phyloP scores from a whole-genome alignment of 495 filamentous ascomycete genomes.

The Halenospora varia region DNA sequence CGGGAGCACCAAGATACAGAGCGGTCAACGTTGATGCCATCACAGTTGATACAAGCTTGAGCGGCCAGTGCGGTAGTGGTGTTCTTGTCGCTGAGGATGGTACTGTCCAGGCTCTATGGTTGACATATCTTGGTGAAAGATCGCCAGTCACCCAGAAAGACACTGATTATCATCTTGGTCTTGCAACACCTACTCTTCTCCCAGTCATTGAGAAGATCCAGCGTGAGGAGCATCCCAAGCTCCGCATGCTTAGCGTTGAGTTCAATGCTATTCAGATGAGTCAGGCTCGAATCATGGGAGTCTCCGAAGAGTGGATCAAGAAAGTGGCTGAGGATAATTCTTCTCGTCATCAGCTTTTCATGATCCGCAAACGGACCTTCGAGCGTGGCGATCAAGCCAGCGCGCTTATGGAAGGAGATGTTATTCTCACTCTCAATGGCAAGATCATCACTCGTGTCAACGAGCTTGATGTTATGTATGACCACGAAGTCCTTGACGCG shows the following conservation, averaged over 20 bases:
- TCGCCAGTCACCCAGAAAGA: conserved; percentile 74
- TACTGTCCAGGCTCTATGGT: conserved; percentile 89
- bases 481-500: conserved; percentile 76
- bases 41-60: conserved; percentile 90
- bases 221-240: conserved; percentile 67
- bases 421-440: conserved; percentile 86
- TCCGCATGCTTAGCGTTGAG: conserved; percentile 90
- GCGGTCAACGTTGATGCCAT: conserved; percentile 97
- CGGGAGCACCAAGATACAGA: conserved; percentile 85
- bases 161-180: conserved; percentile 93
- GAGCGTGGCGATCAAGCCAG: conserved; percentile 63
- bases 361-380: conserved; percentile 81
- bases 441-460: conserved; percentile 89
- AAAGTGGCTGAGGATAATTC: conserved; percentile 82
- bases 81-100: conserved; percentile 88
- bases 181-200: conserved; percentile 82
- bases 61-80: conserved; percentile 89
- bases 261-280: conserved; percentile 95
- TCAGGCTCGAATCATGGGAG: conserved; percentile 97
- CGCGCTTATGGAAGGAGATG: conserved; percentile 80
- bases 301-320: conserved; percentile 91
- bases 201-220: conserved; percentile 83
- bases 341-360: conserved; percentile 92
- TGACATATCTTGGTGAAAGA: conserved; percentile 93
- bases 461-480: conserved; percentile 95